Evolutionary conservation across 2,329 filamentous ascomycete genomes (phyloP).

Genomic region (Orbilia quercus): DNA sequence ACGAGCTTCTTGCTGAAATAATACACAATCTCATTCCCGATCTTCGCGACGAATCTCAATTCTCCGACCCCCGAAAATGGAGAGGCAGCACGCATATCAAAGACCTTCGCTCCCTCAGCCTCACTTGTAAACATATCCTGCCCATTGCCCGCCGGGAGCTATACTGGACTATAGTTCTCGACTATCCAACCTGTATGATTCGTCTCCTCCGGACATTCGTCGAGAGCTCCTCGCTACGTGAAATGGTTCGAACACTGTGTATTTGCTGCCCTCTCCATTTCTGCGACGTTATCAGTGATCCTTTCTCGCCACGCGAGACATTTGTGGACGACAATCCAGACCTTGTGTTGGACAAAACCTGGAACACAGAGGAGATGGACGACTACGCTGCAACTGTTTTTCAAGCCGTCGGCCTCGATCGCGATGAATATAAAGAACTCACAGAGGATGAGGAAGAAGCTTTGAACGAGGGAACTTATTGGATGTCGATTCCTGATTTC

Average conservation of each 20-base stretch:
- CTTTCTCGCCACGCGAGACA: constrained; percentile 41
- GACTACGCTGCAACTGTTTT: constrained; percentile 32
- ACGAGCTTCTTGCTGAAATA: constrained; percentile 35
- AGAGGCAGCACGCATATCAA: constrained; percentile 26
- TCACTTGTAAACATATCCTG: constrained; percentile 44
- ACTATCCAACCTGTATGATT: constrained; percentile 48
- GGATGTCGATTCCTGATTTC: constrained; percentile 34
- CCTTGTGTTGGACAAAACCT: constrained; percentile 29
- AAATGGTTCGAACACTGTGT: constrained; percentile 31
- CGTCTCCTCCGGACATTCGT: constrained; percentile 41
- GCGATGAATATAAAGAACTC: constrained; percentile 37
- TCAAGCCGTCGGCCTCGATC: constrained; percentile 18
- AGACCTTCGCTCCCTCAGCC: constrained; percentile 20
- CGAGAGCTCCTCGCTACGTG: constrained; percentile 29
- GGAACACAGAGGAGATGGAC: constrained; percentile 41
- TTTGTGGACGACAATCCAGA: constrained; percentile 50
- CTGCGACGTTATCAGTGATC: constrained; percentile 20
- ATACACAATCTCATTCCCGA: constrained; percentile 24
- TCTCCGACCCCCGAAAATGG: constrained; percentile 13
- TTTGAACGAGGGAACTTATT: constrained; percentile 30
- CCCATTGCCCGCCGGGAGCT: constrained; percentile 12
- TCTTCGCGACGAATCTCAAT: constrained; percentile 8
- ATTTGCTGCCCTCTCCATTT: constrained; percentile 28
- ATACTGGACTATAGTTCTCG: constrained; percentile 25
- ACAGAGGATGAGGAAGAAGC: constrained; percentile 40